Evolutionary conservation across 2,329 filamentous ascomycete species (phyloP).

Genomic region (Penicillium griseofulvum): DNA sequence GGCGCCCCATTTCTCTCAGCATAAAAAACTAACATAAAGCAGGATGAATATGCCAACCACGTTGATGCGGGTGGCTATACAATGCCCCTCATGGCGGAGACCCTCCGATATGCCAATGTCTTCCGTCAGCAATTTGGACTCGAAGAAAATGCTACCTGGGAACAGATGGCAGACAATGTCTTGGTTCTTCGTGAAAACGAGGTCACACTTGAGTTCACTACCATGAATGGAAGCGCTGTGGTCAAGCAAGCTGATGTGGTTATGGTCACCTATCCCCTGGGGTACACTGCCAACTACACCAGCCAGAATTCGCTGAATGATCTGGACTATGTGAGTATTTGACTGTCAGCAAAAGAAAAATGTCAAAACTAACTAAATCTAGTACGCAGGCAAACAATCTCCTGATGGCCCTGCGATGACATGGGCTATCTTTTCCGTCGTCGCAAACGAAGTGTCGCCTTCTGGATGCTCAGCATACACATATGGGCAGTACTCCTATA

Average conservation of each 20-base stretch:
- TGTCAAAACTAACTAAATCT: background rate
- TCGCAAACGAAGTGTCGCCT: slow-evolving; percentile 62
- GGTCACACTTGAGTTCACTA: slow-evolving; percentile 63
- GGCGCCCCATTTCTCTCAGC: background rate
- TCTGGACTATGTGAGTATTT: slow-evolving; percentile 56
- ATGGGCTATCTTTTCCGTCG: slow-evolving; percentile 66
- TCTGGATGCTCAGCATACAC: slow-evolving; percentile 68
- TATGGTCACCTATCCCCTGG: slow-evolving; percentile 63
- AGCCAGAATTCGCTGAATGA: slow-evolving; percentile 53
- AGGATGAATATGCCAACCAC: slow-evolving; percentile 67
- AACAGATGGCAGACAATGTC: slow-evolving; percentile 56
- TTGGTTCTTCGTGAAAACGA: slow-evolving; percentile 56
- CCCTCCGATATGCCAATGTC: slow-evolving; percentile 56
- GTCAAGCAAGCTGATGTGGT: slow-evolving; percentile 73
- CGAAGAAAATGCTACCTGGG: slow-evolving; percentile 58
- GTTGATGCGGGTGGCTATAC: slow-evolving; percentile 69
- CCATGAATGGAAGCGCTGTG: slow-evolving; percentile 64
- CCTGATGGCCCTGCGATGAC: slow-evolving; percentile 70
- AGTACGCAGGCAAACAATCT: slow-evolving; percentile 67
- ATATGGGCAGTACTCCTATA: slow-evolving; percentile 62
- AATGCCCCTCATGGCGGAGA: slow-evolving; percentile 58
- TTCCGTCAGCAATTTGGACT: slow-evolving; percentile 58
- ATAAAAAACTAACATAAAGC: background rate
- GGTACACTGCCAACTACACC: slow-evolving; percentile 57
- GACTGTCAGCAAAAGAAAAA: background rate